Percentiles rank a stretch among this genome's conserved stretches.
phyloP scores from a whole-genome alignment of 495 filamentous ascomycete genomes.

The Stereocaulon alpinum region DNA sequence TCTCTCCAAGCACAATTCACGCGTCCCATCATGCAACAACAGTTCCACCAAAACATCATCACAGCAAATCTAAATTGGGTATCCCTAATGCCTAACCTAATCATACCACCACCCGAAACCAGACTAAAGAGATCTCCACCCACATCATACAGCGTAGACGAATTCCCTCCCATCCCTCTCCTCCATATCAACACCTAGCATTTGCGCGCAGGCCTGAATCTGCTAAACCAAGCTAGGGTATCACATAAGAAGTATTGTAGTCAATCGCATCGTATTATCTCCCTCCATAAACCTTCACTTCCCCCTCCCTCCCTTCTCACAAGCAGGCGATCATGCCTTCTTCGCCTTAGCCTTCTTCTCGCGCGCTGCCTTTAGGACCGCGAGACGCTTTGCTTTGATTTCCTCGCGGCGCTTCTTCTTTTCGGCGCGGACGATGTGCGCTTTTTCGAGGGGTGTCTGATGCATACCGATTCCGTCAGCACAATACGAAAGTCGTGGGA shows the following conservation, averaged over 20 bases:
- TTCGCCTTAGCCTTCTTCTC: slow-evolving; percentile 10
- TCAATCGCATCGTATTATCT: background rate
- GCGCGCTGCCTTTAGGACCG: slow-evolving; percentile 9
- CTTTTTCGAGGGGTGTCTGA: slow-evolving; percentile 10
- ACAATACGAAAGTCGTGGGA: background rate
- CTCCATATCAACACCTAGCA: background rate
- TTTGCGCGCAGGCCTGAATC: background rate
- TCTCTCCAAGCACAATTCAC: background rate
- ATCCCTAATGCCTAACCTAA: background rate
- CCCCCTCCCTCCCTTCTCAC: background rate
- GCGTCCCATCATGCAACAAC: background rate
- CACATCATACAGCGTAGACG: background rate
- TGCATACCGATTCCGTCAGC: background rate
- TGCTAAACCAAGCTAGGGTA: slow-evolving; percentile 7
- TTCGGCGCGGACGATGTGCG: slow-evolving; percentile 11
- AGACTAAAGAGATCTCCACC: background rate
- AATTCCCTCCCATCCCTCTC: background rate
- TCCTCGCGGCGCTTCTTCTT: slow-evolving; percentile 14
- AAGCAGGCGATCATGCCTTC: background rate
- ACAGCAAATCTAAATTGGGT: background rate
- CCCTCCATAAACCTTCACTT: background rate
- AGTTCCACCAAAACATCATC: background rate
- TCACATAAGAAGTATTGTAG: background rate
- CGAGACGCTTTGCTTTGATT: slow-evolving; percentile 14
- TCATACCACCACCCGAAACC: background rate